Conservation (phyloP, 2,329 filamentous ascomycete genomes). For the Chrysoporthe puriensis region DNA sequence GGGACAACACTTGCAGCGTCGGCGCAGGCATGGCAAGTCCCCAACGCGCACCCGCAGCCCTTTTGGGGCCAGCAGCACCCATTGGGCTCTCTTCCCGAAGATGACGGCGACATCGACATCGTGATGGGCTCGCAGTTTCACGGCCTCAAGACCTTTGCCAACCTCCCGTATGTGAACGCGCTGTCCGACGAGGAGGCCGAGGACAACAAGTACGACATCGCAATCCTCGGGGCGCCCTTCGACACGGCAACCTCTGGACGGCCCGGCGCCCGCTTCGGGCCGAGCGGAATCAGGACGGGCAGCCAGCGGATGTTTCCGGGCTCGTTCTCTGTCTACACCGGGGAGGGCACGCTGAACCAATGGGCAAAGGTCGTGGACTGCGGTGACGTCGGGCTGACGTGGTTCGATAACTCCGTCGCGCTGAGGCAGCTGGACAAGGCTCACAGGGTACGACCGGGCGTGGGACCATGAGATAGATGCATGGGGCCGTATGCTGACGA, state of each 20-base stretch:
- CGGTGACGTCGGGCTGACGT: constrained; percentile 77
- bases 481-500: neutral
- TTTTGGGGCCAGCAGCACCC: constrained; percentile 12
- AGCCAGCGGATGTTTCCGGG: constrained; percentile 27
- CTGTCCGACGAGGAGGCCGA: constrained; percentile 55
- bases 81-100: constrained; percentile 5
- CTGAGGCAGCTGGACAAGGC: constrained; percentile 75
- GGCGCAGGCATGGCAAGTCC: constrained; percentile 22
- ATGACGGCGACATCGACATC: constrained; percentile 44
- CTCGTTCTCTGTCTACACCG: constrained; percentile 23
- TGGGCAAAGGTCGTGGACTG: constrained; percentile 66
- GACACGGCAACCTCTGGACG: constrained; percentile 42
- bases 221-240: constrained; percentile 54
- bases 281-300: constrained; percentile 26
- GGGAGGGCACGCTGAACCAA: constrained; percentile 16
- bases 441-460: constrained; percentile 45
- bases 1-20: constrained; percentile 5
- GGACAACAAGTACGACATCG: constrained; percentile 58
- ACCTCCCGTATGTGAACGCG: constrained; percentile 63
- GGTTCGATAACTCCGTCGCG: constrained; percentile 76
- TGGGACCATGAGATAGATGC: neutral
- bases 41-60: constrained; percentile 5
- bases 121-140: constrained; percentile 46
- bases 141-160: constrained; percentile 68
- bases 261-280: constrained; percentile 26